Evolutionary conservation across 768 basidiomycete species (phyloP), one percentile per base, ranked within the genome.

Genomic region (Amanita thiersii): DNA sequence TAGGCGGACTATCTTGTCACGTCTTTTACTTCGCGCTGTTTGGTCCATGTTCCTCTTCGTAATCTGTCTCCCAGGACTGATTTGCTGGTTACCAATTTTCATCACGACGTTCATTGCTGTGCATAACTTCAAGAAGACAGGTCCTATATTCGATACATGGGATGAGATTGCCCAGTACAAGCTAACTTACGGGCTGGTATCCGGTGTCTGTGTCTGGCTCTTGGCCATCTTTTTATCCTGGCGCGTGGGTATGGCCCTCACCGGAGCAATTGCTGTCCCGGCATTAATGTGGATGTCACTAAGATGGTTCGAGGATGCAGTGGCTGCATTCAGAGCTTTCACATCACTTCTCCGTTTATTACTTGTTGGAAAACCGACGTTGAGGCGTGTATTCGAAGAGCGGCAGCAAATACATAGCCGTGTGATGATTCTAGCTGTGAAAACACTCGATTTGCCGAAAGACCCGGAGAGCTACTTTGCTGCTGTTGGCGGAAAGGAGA

Each of bases 151-250:
- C 65, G 85, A 91, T 54, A 89, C 86, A 0, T 89, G 78, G 73
- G 89, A 91, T 52, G 88, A 91, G 56, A 87, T 91, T 48, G 86
- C 88, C 8, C 86, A 91, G 55, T 86, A 87, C 60, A 91, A 90
- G 57, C 78, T 91, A 40, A 75, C 82, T 15, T 88, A 87, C 51
- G 90, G 90, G 7, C 70, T 92, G 24, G 52, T 79, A 6, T 81
- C 86, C 0, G 87, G 86, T 1, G 45, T 85, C 3, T 62, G 70
- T 39, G 85, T 89, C 21, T 89, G 86, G 77, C 40, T 69, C 24
- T 46, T 57, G 12, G 60, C 72, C 9, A 61, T 78, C 20, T 45
- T 84, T 2, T 61, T 70, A 38, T 84, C 87, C 19, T 88, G 86
- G 77, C 40, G 68, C 20, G 47, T 57, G 12, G 60, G 70, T 10